A percentile compares a stretch with the other conserved stretches of the same genome.
Evolutionary conservation across 2,329 filamentous ascomycete species (phyloP).

Genomic region (Metarhizium anisopliae): DNA sequence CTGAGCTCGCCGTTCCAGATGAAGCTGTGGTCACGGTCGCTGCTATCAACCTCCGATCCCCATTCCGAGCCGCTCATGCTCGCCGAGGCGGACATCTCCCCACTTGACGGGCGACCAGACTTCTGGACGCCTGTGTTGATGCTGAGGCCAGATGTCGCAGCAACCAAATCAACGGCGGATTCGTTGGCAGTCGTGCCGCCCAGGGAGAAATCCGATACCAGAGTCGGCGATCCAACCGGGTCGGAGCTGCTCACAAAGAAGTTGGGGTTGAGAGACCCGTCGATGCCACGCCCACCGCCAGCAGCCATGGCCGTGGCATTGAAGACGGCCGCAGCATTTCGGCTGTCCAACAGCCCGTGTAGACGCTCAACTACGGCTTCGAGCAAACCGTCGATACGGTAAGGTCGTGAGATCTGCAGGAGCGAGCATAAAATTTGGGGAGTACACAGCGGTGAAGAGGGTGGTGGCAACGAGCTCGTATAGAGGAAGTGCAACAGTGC

Average conservation of each 20-base stretch:
- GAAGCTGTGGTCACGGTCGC: constrained; percentile 34
- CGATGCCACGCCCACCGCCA: constrained; percentile 78
- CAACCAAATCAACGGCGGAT: constrained; percentile 21
- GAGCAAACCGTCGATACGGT: constrained; percentile 83
- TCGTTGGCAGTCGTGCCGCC: constrained; percentile 20
- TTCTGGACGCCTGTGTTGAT: constrained; percentile 38
- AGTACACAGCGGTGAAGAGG: constrained; percentile 71
- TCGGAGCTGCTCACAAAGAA: constrained; percentile 46
- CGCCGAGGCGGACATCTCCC: constrained; percentile 39
- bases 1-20: constrained; percentile 76
- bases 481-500: constrained; percentile 90
- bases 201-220: constrained; percentile 25
- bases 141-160: constrained; percentile 30
- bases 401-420: constrained; percentile 85
- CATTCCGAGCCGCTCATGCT: constrained; percentile 47
- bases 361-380: constrained; percentile 89
- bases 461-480: constrained; percentile 75
- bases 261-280: constrained; percentile 55
- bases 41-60: constrained; percentile 45
- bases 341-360: constrained; percentile 79
- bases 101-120: constrained; percentile 31
- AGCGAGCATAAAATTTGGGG: constrained; percentile 94
- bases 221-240: constrained; percentile 25
- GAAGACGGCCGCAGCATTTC: constrained; percentile 94
- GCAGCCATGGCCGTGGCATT: constrained; percentile 98